Evolutionary conservation across 805 yeast species (phyloP).

Genomic region (Vanderwaltozyma yarrowii): DNA sequence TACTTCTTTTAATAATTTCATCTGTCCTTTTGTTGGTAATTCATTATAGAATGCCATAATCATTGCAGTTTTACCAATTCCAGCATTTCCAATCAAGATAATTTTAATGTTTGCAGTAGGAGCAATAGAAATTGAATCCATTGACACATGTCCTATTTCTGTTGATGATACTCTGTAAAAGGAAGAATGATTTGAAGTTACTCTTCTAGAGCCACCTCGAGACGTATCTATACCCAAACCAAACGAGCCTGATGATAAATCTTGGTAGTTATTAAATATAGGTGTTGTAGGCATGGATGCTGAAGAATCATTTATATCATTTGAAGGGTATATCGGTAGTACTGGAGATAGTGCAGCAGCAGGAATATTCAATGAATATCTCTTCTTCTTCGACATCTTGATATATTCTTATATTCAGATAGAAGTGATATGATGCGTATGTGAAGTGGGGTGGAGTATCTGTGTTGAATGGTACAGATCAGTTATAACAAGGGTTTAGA

Average conservation of each 20-base stretch:
- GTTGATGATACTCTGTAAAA: constrained; percentile 4
- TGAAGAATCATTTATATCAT: not conserved
- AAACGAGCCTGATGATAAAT: not conserved
- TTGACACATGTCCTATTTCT: constrained; percentile 7
- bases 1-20: constrained; percentile 3
- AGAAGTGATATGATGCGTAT: no score
- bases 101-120: constrained; percentile 26
- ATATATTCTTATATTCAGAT: no score
- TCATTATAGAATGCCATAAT: constrained; percentile 35
- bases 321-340: constrained; percentile 9
- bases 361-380: constrained; percentile 9
- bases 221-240: constrained; percentile 1
- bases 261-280: not conserved
- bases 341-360: constrained; percentile 11
- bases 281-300: not conserved
- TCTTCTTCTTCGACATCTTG: constrained; percentile 11
- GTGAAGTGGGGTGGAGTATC: no score
- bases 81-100: constrained; percentile 36
- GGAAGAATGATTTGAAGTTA: not conserved
- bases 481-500: no score
- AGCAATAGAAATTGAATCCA: constrained; percentile 5
- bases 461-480: no score
- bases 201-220: not conserved
- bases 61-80: constrained; percentile 41
- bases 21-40: constrained; percentile 20